Conservation (phyloP, 1,284 basidiomycete genomes). For the Meripilus lineatus region DNA sequence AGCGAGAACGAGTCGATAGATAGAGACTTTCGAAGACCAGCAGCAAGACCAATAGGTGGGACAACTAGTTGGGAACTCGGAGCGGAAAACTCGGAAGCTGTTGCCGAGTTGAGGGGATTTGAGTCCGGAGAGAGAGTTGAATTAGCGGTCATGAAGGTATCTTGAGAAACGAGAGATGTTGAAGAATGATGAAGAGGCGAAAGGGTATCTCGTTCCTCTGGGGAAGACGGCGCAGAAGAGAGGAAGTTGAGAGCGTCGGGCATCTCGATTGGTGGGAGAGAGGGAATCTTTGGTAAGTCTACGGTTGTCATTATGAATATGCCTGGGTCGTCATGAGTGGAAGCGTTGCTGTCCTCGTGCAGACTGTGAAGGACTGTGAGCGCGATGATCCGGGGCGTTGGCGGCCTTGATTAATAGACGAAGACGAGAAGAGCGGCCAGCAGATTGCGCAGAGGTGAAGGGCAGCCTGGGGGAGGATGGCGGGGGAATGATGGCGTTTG, state of each 20-base stretch:
- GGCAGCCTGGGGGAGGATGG: no score
- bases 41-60: no score
- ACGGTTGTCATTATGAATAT: no score
- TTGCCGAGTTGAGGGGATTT: no score
- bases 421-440: not conserved
- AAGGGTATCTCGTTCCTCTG: slow-evolving; percentile 19
- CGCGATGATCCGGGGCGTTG: no score
- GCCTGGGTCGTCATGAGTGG: no score
- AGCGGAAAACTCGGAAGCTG: slow-evolving; percentile 19
- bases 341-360: no score
- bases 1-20: slow-evolving; percentile 69
- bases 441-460: no score
- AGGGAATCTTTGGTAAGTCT: slow-evolving; percentile 39
- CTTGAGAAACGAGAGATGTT: slow-evolving; percentile 28
- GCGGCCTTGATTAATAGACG: no score
- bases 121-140: no score
- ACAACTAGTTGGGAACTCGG: slow-evolving; percentile 18
- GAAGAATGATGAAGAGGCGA: slow-evolving; percentile 19
- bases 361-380: no score
- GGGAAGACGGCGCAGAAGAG: slow-evolving; percentile 19
- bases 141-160: slow-evolving; percentile 29
- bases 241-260: slow-evolving; percentile 25
- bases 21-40: slow-evolving; percentile 58
- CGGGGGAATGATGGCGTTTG: no score
- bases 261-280: slow-evolving; percentile 43